Percentiles rank a stretch among this genome's conserved stretches.
Evolutionary conservation across 1,139 yeast genomes (phyloP).

Genomic region (Meyerozyma athensensis): DNA sequence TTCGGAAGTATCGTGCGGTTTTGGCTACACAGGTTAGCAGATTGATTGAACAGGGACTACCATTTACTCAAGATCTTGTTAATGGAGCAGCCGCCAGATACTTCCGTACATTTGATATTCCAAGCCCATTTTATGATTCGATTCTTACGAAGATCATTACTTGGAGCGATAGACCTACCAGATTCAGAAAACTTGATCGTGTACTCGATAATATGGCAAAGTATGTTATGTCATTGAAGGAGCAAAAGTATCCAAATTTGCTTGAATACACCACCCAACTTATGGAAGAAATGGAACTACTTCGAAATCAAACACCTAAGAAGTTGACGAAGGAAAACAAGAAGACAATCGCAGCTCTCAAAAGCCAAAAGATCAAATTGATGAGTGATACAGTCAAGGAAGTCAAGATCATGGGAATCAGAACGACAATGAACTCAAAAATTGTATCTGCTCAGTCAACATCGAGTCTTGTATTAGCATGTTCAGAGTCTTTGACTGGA

Average conservation of each 20-base stretch:
- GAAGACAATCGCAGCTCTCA: constrained; percentile 66
- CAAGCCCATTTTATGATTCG: constrained; percentile 4
- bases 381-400: constrained; percentile 75
- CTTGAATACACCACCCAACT: constrained; percentile 53
- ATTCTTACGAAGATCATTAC: constrained; percentile 20
- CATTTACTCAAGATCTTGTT: constrained; percentile 12
- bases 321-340: constrained; percentile 69
- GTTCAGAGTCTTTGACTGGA: constrained; percentile 44
- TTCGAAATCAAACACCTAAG: constrained; percentile 75
- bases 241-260: constrained; percentile 34
- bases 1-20: constrained; percentile 72
- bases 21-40: constrained; percentile 50
- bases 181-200: constrained; percentile 45
- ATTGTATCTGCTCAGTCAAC: constrained; percentile 58
- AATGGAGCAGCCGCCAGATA: background rate
- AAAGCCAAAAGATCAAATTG: constrained; percentile 72
- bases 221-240: constrained; percentile 36
- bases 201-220: constrained; percentile 54
- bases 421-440: constrained; percentile 59
- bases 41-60: constrained; percentile 60
- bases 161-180: constrained; percentile 55
- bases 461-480: constrained; percentile 58
- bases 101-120: background rate
- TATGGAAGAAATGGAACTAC: constrained; percentile 52
- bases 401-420: constrained; percentile 70